Conservation (phyloP, 176 grass and related monocot species). For the Carex littledalei region DNA sequence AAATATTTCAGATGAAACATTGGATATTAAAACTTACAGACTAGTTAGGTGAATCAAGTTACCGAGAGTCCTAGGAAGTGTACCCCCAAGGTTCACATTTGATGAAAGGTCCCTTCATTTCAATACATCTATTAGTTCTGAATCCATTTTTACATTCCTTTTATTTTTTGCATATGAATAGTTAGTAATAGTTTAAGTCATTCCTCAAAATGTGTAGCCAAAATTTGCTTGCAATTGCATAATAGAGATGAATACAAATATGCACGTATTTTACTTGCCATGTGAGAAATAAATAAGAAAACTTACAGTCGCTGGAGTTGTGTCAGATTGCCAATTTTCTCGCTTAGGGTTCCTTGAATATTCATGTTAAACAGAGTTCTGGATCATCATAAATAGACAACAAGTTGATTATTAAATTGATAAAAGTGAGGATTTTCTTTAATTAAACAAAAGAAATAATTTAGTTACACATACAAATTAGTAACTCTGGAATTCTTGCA, state of each 20-base stretch:
- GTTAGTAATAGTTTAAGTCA: not conserved
- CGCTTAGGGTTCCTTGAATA: conserved; percentile 43
- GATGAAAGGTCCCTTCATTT: conserved; percentile 72
- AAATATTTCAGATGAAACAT: not conserved
- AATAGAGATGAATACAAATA: not conserved
- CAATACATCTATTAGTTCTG: not conserved
- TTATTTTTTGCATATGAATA: not conserved
- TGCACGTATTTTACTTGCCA: too few relatives aligned
- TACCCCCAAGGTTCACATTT: conserved; percentile 35
- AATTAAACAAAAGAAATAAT: not conserved
- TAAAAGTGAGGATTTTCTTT: not conserved
- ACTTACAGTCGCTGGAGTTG: conserved; percentile 55
- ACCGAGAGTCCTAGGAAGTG: conserved; percentile 42
- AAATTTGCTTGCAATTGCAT: not conserved
- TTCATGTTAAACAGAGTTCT: conserved; percentile 64
- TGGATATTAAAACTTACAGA: conserved; percentile 44
- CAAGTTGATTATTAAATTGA: not conserved
- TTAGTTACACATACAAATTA: conserved; percentile 44
- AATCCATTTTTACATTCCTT: not conserved
- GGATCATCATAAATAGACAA: not conserved
- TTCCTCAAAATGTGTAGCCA: not conserved
- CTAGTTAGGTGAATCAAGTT: conserved; percentile 42
- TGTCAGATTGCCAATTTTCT: conserved; percentile 54
- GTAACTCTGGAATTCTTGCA: conserved; percentile 52
- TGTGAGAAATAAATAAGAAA: not conserved